Evolutionary conservation across 106 monocot genomes (phyloP), one percentile per base, ranked within the genome.

Genomic region (Chionographis japonica): DNA sequence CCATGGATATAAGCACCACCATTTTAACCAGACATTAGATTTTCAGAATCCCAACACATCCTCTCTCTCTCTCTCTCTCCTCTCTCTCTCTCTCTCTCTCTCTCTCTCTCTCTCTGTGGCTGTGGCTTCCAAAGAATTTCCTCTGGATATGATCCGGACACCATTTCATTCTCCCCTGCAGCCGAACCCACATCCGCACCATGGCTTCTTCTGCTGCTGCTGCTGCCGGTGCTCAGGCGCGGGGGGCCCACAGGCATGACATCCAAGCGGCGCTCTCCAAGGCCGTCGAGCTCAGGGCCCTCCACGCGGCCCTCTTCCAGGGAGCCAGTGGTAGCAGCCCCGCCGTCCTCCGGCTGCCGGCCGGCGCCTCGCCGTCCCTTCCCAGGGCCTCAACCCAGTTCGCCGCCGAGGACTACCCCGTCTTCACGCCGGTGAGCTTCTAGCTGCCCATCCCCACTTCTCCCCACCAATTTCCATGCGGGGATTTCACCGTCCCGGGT

Each of bases 371-470:
- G 7, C 81, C 86, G 52, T 75, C 85, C 9, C 38, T 88, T 58
- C 71, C 85, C 37, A 68, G 83, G 60, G 66, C 61, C 52, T 42
- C 84, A 13, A 50, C 71, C 59, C 76, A 81, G 58, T 43, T 79
- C 65, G 58, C 81, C 13, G 81, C 73, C 35, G 86, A 78, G 68
- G 95, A 97, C 50, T 97, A 97, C 77, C 95, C 95, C 27, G 89
- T 97, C 60, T 97, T 97, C 76, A 78, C 92, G 3, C 95, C 92
- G 61, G 95, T 97, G 67, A 79, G 81, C 39, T 54, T 66, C 18
- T n/a, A 8, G 7, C 52, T 67, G 37, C 37, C 19, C 46, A 43
- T 14, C 2, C 11, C 52, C 36, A 9, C n/a, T 72, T 59, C 7
- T 50, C 18, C 0, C 15, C 4, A 10, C 14, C 18, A n/a, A 3